Evolutionary conservation across 345 rosid species (phyloP).

Genomic region (Arabis hirsuta): DNA sequence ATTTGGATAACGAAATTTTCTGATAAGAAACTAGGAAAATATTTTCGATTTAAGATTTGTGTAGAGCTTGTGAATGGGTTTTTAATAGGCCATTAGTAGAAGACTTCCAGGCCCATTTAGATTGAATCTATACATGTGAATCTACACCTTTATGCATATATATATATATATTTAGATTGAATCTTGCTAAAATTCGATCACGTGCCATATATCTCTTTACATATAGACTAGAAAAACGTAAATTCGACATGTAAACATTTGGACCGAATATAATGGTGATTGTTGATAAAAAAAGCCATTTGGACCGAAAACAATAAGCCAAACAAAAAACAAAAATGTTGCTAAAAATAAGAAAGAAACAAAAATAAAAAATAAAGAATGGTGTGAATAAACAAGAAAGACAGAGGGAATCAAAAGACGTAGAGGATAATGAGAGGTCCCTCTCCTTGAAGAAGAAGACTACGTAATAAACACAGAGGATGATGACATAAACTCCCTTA

Average conservation of each 20-base stretch:
- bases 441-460: constrained; percentile 31
- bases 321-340: constrained; percentile 3
- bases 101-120: too few species aligned
- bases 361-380: not conserved
- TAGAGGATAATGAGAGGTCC: constrained; percentile 35
- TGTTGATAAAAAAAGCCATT: too few species aligned
- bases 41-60: too few species aligned
- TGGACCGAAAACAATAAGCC: not conserved
- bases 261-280: too few species aligned
- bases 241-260: constrained; percentile 36
- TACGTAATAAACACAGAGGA: constrained; percentile 43
- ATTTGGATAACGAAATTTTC: too few species aligned
- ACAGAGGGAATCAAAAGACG: constrained; percentile 41
- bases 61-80: too few species aligned
- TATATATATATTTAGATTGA: not conserved
- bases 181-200: constrained; percentile 31
- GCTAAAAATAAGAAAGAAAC: not conserved
- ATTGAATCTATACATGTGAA: too few species aligned
- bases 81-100: too few species aligned
- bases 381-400: constrained; percentile 35
- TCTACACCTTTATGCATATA: too few species aligned
- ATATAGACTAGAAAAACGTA: constrained; percentile 28
- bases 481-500: constrained; percentile 39
- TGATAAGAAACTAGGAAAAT: too few species aligned
- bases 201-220: constrained; percentile 36